Evolutionary conservation across 495 filamentous ascomycete species (phyloP).

Genomic region (Schizothecium vesticola): DNA sequence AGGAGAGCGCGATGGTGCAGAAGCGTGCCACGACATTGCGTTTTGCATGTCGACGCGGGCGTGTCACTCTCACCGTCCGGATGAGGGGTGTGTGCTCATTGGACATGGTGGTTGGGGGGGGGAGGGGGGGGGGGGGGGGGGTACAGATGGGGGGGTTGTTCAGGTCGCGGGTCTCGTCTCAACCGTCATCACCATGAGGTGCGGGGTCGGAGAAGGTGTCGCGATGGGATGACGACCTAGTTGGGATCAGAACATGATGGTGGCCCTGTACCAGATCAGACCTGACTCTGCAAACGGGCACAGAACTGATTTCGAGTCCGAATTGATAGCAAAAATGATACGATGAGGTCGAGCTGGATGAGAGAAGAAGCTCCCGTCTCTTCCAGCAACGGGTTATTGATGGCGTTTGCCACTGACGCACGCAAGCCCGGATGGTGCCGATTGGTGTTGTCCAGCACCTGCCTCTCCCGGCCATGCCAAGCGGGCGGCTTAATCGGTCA

Average conservation of each 20-base stretch:
- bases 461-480: not conserved
- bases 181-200: not conserved
- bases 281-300: not conserved
- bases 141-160: not conserved
- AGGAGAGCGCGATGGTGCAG: constrained; percentile 59
- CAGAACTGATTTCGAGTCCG: not conserved
- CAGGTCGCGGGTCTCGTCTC: not conserved
- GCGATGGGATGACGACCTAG: not conserved
- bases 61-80: constrained; percentile 47
- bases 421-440: not conserved
- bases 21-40: constrained; percentile 65
- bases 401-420: not conserved
- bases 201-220: not conserved
- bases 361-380: not conserved
- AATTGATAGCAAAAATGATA: not conserved
- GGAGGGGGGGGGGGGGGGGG: not conserved
- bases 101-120: constrained; percentile 28
- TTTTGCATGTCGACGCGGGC: constrained; percentile 57
- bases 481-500: not conserved
- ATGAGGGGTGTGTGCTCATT: constrained; percentile 60
- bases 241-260: not conserved
- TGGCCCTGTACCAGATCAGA: not conserved
- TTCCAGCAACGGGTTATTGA: too few species aligned
- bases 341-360: not conserved
- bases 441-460: not conserved